phyloP scores from a whole-genome alignment of 2,329 filamentous ascomycete species.

The Colletotrichum spinosum region DNA sequence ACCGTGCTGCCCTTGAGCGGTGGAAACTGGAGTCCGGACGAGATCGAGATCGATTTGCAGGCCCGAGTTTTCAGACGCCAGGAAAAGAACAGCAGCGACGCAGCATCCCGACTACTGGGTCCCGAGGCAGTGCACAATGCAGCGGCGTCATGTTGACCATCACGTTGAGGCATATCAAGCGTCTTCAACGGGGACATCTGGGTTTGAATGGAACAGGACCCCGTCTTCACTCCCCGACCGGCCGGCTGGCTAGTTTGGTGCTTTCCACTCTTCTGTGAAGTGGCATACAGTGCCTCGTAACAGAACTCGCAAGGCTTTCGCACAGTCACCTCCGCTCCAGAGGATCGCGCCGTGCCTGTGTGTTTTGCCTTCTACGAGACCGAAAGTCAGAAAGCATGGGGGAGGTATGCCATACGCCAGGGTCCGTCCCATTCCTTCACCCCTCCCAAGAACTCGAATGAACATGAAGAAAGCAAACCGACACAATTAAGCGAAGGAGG shows the following conservation, averaged over 20 bases:
- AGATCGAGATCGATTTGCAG: conserved; percentile 18
- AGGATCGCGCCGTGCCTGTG: conserved; percentile 4
- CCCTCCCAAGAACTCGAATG: neutral
- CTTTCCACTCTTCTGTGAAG: neutral
- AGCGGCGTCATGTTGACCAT: too few relatives aligned
- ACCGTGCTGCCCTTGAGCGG: conserved; percentile 15
- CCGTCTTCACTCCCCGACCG: too few relatives aligned
- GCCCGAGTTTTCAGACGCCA: neutral
- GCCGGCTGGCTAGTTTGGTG: too few relatives aligned
- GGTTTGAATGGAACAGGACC: too few relatives aligned
- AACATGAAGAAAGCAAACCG: neutral
- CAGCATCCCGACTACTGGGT: neutral
- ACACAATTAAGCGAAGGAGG: conserved; percentile 6
- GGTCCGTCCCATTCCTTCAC: neutral
- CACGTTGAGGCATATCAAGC: too few relatives aligned
- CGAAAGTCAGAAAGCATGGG: conserved; percentile 4
- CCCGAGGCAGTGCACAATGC: too few relatives aligned
- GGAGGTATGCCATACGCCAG: neutral
- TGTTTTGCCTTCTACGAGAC: conserved; percentile 2
- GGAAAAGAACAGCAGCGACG: neutral
- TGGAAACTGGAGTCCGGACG: conserved; percentile 14
- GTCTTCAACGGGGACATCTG: too few relatives aligned
- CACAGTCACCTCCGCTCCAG: conserved; percentile 19
- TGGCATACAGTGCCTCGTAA: conserved; percentile 9
- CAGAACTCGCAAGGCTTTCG: neutral